phyloP scores from a whole-genome alignment of 257 asterid species.

The Solanum clarkiae region DNA sequence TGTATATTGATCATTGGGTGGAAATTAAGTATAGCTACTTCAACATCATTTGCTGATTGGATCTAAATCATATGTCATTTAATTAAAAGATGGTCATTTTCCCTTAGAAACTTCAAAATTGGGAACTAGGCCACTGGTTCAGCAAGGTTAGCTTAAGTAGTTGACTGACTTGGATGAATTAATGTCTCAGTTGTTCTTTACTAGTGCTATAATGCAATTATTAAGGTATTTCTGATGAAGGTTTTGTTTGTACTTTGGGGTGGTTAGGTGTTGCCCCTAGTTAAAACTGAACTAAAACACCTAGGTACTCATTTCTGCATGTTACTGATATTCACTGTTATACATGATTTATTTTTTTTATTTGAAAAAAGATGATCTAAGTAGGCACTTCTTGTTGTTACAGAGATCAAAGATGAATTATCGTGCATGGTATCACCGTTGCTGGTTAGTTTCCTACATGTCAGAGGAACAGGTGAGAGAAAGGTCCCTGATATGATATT shows the following conservation, averaged over 20 bases:
- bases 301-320: neutral
- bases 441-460: slow-evolving; percentile 94
- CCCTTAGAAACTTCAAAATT: neutral
- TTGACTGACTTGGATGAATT: neutral
- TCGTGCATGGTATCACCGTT: slow-evolving; percentile 96
- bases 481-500: neutral
- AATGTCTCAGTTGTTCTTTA: neutral
- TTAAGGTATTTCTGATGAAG: neutral
- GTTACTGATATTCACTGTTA: neutral
- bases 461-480: slow-evolving; percentile 50
- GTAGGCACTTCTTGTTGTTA: slow-evolving; percentile 4
- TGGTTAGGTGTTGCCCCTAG: neutral
- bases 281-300: neutral
- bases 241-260: neutral
- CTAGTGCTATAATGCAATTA: neutral
- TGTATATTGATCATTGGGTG: neutral
- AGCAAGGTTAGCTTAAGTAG: neutral
- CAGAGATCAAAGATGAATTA: slow-evolving; percentile 92
- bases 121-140: neutral
- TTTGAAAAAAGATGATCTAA: neutral
- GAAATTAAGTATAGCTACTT: neutral
- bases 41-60: neutral
- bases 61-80: neutral
- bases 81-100: neutral
- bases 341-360: neutral